phyloP scores from a whole-genome alignment of 2,329 filamentous ascomycete genomes.

The Chrysosporium queenslandicum region DNA sequence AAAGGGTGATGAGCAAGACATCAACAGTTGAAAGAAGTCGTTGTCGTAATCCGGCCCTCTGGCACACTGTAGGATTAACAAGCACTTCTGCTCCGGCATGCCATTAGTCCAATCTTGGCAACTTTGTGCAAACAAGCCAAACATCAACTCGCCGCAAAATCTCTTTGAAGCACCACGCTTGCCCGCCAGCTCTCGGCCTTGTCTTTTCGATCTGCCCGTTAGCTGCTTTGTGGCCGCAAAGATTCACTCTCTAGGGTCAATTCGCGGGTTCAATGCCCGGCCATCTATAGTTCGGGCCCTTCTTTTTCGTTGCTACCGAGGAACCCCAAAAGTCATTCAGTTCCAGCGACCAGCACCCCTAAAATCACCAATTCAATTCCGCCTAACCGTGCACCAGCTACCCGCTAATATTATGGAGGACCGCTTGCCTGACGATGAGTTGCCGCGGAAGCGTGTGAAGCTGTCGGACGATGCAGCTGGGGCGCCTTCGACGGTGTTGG shows the following conservation, averaged over 20 bases:
- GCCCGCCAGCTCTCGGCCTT: not conserved
- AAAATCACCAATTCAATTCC: not conserved
- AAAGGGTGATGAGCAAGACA: too few species aligned
- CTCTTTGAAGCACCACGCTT: too few species aligned
- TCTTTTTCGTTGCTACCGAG: not conserved
- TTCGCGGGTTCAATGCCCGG: not conserved
- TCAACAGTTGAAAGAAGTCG: too few species aligned
- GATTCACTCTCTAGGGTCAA: not conserved
- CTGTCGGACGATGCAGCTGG: slow-evolving; percentile 13
- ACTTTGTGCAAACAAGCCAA: too few species aligned
- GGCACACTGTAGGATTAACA: too few species aligned
- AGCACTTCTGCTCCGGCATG: too few species aligned
- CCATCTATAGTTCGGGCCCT: not conserved
- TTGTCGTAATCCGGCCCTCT: too few species aligned
- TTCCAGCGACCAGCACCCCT: not conserved
- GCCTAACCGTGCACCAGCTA: not conserved
- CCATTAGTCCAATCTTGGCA: too few species aligned
- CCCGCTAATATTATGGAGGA: slow-evolving; percentile 7
- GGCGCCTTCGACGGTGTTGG: not conserved
- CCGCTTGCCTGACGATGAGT: slow-evolving; percentile 10
- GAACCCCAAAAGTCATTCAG: not conserved
- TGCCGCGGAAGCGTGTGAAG: slow-evolving; percentile 19
- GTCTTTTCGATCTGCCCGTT: not conserved
- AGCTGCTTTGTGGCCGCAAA: not conserved
- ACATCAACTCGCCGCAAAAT: too few species aligned